Evolutionary conservation across 805 yeast genomes (phyloP).

Genomic region (Yarrowia alimentaria): DNA sequence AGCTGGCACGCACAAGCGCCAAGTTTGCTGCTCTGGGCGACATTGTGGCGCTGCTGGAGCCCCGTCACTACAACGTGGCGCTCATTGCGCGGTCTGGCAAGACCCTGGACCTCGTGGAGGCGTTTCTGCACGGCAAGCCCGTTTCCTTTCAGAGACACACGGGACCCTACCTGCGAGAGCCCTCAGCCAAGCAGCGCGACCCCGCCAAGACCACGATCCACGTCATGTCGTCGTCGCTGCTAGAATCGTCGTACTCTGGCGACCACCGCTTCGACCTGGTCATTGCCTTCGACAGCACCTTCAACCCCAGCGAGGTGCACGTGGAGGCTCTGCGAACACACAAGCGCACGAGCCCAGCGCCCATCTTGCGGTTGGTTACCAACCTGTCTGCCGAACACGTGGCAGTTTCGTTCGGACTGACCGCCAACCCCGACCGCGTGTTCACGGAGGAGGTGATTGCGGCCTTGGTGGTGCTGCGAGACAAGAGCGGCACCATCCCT

Average conservation of each 20-base stretch:
- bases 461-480: conserved; percentile 77
- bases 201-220: conserved; percentile 42
- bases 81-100: conserved; percentile 68
- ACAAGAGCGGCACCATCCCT: conserved; percentile 77
- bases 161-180: conserved; percentile 59
- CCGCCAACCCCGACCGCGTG: conserved; percentile 39
- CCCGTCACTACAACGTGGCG: conserved; percentile 53
- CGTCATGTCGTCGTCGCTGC: conserved; percentile 45
- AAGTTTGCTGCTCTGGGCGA: conserved; percentile 72
- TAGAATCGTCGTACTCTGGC: conserved; percentile 33
- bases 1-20: conserved; percentile 72
- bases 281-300: conserved; percentile 60
- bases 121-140: conserved; percentile 68
- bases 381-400: conserved; percentile 84
- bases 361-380: conserved; percentile 68
- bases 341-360: conserved; percentile 47
- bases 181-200: conserved; percentile 34
- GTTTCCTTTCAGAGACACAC: conserved; percentile 65
- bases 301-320: conserved; percentile 45
- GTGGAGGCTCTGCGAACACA: conserved; percentile 38
- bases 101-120: conserved; percentile 74
- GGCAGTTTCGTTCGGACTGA: conserved; percentile 48
- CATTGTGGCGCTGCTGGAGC: conserved; percentile 55
- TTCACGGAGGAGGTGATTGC: conserved; percentile 70
- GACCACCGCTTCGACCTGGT: conserved; percentile 52